Base-by-base conservation (phyloP, 202 grass and related monocot genomes). In the Panicum hallii region DNA sequence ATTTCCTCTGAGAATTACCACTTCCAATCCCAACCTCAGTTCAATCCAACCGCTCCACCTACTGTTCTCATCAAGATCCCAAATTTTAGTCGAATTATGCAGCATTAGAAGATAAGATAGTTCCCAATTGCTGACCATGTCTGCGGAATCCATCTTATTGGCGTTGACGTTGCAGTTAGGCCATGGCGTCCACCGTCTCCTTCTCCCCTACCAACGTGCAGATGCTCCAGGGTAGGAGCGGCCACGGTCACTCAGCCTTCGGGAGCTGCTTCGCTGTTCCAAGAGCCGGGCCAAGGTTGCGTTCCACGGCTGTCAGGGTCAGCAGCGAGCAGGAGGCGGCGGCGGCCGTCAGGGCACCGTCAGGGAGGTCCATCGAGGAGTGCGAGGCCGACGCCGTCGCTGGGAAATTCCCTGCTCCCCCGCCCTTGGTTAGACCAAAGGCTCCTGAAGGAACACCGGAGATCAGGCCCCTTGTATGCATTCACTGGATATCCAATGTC, bases 321-420 rank as follows among this genome's bases (percentile, higher is more conserved):
- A 92, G 86, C 86, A 90, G 89, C 81, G 89, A 87, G 63, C 91
- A 77, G 70, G 91, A 96, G 83, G 72, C 87, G 11, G 85, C 84
- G 7, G 48, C 77, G 5, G 81, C 87, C 7, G 63, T 95, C 56
- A 99, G 90, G 84, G 76, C 85, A 40, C 85, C 89, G 53, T 92
- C 91, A 9, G 86, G 91, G 42, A 85, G 86, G 85, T 96, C 75
- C 43, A 93, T 96, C 17, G 93, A 99, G 88, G 96, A 99, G 83
- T 99, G 93, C 23, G 96, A 99, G 85, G 93, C 93, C 23, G 93
- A 90, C 34, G 96, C 96, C 68, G 97, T 94, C 26, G 89, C 97
- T 15, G 91, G 93, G 23, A 94, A 46, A n/a, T 94, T 99, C 76
- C 82, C 93, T 7, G 86, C 84, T 57, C 88, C 93, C 17, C 91